Conservation (phyloP, 441 rosid species). For the Corymbia calophylla region DNA sequence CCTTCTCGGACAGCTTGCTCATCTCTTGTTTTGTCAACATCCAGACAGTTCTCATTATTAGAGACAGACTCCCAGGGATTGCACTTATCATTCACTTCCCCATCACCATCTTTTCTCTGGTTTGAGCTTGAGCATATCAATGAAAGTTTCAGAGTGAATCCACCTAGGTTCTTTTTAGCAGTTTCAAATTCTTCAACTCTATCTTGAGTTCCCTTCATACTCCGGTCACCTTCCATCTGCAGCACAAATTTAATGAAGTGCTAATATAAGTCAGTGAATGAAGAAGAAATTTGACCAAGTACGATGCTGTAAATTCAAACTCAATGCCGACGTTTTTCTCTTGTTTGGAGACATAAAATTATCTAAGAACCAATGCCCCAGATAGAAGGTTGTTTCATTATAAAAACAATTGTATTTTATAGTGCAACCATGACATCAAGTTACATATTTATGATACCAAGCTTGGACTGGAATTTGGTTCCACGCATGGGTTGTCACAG, state of each 20-base stretch:
- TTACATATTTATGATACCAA: neutral
- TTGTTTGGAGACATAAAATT: neutral
- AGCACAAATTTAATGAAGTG: neutral
- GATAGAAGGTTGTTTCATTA: neutral
- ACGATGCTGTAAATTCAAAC: neutral
- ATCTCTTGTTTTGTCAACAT: constrained; percentile 21
- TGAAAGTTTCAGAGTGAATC: constrained; percentile 28
- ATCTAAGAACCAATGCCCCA: neutral
- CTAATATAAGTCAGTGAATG: neutral
- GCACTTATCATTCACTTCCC: constrained; percentile 4
- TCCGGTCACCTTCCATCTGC: constrained; percentile 29
- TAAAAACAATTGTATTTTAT: neutral
- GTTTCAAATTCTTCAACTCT: constrained; percentile 12
- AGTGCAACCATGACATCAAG: neutral
- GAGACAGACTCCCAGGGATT: neutral
- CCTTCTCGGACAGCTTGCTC: neutral
- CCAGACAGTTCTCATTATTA: neutral
- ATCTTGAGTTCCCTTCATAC: constrained; percentile 12
- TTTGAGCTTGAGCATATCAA: constrained; percentile 22
- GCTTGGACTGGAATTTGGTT: constrained; percentile 8
- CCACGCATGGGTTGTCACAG: constrained; percentile 10
- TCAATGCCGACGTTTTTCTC: neutral
- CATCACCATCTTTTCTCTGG: constrained; percentile 1
- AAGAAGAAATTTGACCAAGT: neutral
- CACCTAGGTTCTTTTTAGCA: constrained; percentile 8